Conservation (phyloP, 2,329 filamentous ascomycete genomes). For the Clarireedia sp. region DNA sequence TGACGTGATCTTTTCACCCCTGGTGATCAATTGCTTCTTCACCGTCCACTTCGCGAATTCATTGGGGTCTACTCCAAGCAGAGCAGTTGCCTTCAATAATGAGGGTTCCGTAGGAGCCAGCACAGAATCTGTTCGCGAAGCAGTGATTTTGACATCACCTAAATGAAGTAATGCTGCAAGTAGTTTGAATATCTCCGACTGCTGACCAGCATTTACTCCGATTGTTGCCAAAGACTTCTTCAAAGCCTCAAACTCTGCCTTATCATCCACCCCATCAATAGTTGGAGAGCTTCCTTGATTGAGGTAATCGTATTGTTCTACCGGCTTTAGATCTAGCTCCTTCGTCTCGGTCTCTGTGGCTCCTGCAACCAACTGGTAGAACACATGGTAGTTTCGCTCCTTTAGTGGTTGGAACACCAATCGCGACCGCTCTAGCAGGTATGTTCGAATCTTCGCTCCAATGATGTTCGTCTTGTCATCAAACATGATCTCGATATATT, state of each 20-base stretch:
- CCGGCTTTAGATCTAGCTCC: constrained; percentile 67
- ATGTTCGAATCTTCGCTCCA: constrained; percentile 93
- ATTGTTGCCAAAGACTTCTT: constrained; percentile 81
- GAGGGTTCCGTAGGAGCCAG: constrained; percentile 75
- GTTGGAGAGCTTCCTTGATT: constrained; percentile 88
- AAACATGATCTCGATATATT: constrained; percentile 99
- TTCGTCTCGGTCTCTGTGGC: constrained; percentile 77
- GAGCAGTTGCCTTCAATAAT: constrained; percentile 69
- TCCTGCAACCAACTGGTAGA: constrained; percentile 93
- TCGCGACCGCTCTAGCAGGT: constrained; percentile 88
- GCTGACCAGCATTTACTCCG: constrained; percentile 66
- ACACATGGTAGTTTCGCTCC: constrained; percentile 98
- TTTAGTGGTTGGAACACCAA: constrained; percentile 96
- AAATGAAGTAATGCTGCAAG: constrained; percentile 87
- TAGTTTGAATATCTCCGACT: constrained; percentile 80
- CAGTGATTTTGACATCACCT: constrained; percentile 92
- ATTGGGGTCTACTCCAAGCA: constrained; percentile 77
- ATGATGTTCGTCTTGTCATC: constrained; percentile 93
- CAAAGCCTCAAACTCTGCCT: constrained; percentile 84
- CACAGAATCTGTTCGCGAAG: constrained; percentile 80
- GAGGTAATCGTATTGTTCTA: constrained; percentile 91
- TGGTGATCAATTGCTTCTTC: constrained; percentile 95
- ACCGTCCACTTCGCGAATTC: constrained; percentile 97
- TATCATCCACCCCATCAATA: constrained; percentile 93
- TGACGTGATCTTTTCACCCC: constrained; percentile 95